These are phyloP conservation scores for Amanita exitialis DNA, from an alignment of 768 basidiomycete genomes.

Conservation along the genomic window DNA sequence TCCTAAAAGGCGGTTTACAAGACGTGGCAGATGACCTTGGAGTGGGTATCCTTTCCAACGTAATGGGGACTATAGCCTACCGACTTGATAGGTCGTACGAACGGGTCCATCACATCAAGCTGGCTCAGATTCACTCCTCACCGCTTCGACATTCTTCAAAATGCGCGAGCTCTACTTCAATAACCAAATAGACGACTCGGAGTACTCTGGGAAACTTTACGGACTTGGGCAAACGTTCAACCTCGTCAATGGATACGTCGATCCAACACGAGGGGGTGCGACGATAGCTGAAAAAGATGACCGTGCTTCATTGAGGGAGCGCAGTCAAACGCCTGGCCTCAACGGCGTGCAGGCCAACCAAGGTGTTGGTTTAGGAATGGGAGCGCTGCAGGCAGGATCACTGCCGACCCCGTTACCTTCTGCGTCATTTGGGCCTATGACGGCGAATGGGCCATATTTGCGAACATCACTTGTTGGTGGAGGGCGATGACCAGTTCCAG, in stretches of 20 bases:
- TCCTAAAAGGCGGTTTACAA: constrained; percentile 82
- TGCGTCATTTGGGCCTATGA: constrained; percentile 51
- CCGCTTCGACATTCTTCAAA: constrained; percentile 92
- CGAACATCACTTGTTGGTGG: constrained; percentile 51
- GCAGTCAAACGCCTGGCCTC: constrained; percentile 48
- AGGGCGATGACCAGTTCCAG: constrained; percentile 23
- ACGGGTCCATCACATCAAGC: constrained; percentile 92
- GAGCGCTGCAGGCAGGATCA: constrained; percentile 27
- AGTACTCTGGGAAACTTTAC: constrained; percentile 78
- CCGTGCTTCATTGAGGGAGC: constrained; percentile 40
- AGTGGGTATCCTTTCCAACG: constrained; percentile 28
- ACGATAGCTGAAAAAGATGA: constrained; percentile 82
- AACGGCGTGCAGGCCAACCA: constrained; percentile 26
- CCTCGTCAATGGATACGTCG: constrained; percentile 53
- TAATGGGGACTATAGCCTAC: constrained; percentile 5
- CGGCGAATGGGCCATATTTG: constrained; percentile 52
- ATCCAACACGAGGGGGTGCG: constrained; percentile 57
- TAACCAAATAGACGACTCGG: constrained; percentile 74
- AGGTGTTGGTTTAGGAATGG: constrained; percentile 39
- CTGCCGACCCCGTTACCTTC: constrained; percentile 37
- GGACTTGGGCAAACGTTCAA: constrained; percentile 77
- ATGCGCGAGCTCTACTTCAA: constrained; percentile 90
- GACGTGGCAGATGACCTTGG: constrained; percentile 95
- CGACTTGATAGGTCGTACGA: constrained; percentile 59
- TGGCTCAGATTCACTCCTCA: constrained; percentile 93